These are phyloP conservation scores for Lachnellula suecica DNA, from an alignment of 2,329 filamentous ascomycete genomes.

Conservation along the genomic window DNA sequence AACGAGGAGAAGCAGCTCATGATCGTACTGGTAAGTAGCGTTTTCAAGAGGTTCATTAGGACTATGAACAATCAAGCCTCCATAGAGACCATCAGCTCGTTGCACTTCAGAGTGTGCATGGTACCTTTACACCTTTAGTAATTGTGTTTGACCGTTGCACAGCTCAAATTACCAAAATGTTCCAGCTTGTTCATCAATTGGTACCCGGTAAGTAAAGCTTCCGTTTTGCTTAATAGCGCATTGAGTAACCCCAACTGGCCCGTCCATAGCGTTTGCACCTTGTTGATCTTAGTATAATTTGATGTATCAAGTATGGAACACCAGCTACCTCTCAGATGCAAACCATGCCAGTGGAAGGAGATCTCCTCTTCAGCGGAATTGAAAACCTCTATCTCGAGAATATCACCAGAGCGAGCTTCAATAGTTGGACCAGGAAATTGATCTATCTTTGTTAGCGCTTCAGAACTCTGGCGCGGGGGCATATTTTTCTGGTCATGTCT, in stretches of 20 bases:
- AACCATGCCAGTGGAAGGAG: slow-evolving; percentile 48
- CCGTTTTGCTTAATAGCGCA: not conserved
- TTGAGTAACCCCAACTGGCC: not conserved
- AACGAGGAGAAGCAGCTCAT: not conserved
- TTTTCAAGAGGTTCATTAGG: not conserved
- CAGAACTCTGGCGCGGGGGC: not conserved
- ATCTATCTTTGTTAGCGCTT: slow-evolving; percentile 2
- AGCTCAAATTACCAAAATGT: not conserved
- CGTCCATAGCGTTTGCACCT: slow-evolving; percentile 19
- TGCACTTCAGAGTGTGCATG: not conserved
- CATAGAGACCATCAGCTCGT: not conserved
- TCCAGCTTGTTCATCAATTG: slow-evolving; percentile 5
- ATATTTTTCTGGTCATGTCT: too few species aligned
- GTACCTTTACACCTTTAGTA: not conserved
- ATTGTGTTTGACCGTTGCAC: not conserved
- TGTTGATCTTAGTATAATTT: not conserved
- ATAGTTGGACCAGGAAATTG: slow-evolving; percentile 48
- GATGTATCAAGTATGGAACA: too few species aligned
- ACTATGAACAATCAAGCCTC: not conserved
- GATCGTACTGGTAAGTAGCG: not conserved
- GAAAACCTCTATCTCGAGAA: slow-evolving; percentile 42
- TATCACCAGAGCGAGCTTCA: slow-evolving; percentile 47
- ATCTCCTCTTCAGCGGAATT: slow-evolving; percentile 37
- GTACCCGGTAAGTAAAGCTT: not conserved
- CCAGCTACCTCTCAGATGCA: slow-evolving; percentile 37